A percentile compares a stretch with the other conserved stretches of the same genome.
Evolutionary conservation across 139 green algal genomes (phyloP).

Genomic region (Coelastrella sp.): DNA sequence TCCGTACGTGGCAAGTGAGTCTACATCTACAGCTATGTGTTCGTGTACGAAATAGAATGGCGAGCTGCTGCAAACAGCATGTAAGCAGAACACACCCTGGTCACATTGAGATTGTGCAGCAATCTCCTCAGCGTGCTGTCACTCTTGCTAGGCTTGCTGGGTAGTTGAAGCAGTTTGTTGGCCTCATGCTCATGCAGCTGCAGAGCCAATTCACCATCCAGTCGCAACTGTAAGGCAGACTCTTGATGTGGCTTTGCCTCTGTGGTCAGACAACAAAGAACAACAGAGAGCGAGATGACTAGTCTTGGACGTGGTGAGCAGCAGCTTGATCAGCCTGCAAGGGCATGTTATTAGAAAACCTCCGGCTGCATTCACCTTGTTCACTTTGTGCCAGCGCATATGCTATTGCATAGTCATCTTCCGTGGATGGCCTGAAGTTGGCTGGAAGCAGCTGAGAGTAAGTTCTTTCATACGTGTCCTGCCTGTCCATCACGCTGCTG

Average conservation of each 20-base stretch:
- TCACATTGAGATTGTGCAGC: background rate
- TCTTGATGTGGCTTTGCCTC: too few relatives aligned
- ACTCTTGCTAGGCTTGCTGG: background rate
- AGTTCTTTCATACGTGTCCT: slow-evolving; percentile 31
- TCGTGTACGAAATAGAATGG: too few relatives aligned
- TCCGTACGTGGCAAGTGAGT: too few relatives aligned
- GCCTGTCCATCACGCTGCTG: background rate
- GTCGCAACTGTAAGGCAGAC: too few relatives aligned
- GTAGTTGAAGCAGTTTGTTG: background rate
- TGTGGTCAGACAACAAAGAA: too few relatives aligned
- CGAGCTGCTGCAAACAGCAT: too few relatives aligned
- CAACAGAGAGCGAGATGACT: too few relatives aligned
- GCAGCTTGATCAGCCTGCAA: too few relatives aligned
- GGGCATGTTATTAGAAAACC: too few relatives aligned
- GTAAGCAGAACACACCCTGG: background rate
- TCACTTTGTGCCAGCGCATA: slow-evolving; percentile 8
- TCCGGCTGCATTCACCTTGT: background rate
- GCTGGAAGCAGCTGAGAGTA: slow-evolving; percentile 17
- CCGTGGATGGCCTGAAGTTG: background rate
- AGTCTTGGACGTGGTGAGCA: too few relatives aligned
- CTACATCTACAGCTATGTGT: too few relatives aligned
- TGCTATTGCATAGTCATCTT: slow-evolving; percentile 30
- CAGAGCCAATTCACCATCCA: slow-evolving; percentile 31
- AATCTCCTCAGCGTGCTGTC: background rate
- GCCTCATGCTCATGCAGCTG: slow-evolving; percentile 36